Evolutionary conservation across 2,329 filamentous ascomycete genomes (phyloP).

Genomic region (Hymenoscyphus fraxineus): DNA sequence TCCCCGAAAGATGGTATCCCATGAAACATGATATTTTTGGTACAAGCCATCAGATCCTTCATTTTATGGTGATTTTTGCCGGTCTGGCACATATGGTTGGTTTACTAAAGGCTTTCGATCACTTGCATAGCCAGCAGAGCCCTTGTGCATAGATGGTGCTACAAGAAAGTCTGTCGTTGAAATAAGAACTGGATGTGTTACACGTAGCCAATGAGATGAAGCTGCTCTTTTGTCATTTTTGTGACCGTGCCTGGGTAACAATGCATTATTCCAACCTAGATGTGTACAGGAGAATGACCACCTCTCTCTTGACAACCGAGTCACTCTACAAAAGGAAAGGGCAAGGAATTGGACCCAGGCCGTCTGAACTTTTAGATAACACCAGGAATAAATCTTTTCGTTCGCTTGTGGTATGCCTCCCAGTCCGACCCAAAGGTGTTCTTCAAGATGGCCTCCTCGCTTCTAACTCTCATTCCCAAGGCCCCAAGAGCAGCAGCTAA

Average conservation of each 20-base stretch:
- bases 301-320: no score
- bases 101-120: slow-evolving; percentile 22
- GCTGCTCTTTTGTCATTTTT: neutral
- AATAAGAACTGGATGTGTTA: neutral
- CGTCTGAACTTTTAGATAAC: slow-evolving; percentile 32
- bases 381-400: slow-evolving; percentile 46
- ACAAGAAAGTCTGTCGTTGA: neutral
- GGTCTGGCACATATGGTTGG: slow-evolving; percentile 26
- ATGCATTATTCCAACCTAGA: neutral
- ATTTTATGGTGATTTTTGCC: slow-evolving; percentile 32
- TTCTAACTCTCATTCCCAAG: neutral
- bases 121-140: slow-evolving; percentile 12
- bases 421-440: slow-evolving; percentile 45
- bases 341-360: neutral
- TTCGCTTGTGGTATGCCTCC: slow-evolving; percentile 46
- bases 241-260: neutral
- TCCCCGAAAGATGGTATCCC: slow-evolving; percentile 31
- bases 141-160: neutral
- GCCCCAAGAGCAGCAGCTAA: neutral
- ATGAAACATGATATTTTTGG: slow-evolving; percentile 28
- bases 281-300: no score
- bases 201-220: neutral
- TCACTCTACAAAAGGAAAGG: no score
- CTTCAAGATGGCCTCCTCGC: slow-evolving; percentile 49
- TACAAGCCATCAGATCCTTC: slow-evolving; percentile 33